Evolutionary conservation across 208 protist species (phyloP), one percentile per base, ranked within the genome.

Genomic region (Herpetomonas samuelpessoai): DNA sequence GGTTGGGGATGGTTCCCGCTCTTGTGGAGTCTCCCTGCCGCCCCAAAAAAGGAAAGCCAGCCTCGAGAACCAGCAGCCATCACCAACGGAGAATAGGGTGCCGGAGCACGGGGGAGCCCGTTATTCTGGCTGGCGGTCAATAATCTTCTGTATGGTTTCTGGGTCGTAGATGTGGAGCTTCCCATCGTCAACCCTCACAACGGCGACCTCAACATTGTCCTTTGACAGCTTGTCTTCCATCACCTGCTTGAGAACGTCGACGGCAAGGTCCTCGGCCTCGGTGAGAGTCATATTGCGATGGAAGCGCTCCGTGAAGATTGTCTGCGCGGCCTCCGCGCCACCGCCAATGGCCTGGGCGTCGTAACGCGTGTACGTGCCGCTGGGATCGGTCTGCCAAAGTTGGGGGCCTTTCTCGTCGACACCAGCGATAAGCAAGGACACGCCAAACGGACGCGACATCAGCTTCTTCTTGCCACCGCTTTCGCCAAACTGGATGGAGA

Each of bases 171-270:
- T 91, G 47, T 91, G 75, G 62, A 97, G 87, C 64, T 93, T 96
- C 6, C 82, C 79, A 3, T 76, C 81, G 50, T 81, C 79, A 12
- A 71, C 81, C 24, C 76, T 67, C 3, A 98, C 81, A 10, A 95
- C 74, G 2, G 96, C 97, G 16, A 99, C 79, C 73, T 99, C 98
- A 35, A 99, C 89, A 71, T 99, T 99, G 39, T 82, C 96, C 35
- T 87, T 83, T 35, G 86, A 98, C 19, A 99, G 64, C 66, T 98
- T 97, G 58, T 99, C 98, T 72, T 99, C 98, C 98, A 99, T 99
- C 6, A 99, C 98, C 71, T 99, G 95, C 76, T 99, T 99, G 29
- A 99, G 83, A 46, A 97, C 99, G 4, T 82, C 72, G 24, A 99
- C 71, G 14, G 97, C 95, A 4, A 99, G 76, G 38, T 81, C 88